phyloP scores from a whole-genome alignment of 495 filamentous ascomycete species.

The Choiromyces venosus region DNA sequence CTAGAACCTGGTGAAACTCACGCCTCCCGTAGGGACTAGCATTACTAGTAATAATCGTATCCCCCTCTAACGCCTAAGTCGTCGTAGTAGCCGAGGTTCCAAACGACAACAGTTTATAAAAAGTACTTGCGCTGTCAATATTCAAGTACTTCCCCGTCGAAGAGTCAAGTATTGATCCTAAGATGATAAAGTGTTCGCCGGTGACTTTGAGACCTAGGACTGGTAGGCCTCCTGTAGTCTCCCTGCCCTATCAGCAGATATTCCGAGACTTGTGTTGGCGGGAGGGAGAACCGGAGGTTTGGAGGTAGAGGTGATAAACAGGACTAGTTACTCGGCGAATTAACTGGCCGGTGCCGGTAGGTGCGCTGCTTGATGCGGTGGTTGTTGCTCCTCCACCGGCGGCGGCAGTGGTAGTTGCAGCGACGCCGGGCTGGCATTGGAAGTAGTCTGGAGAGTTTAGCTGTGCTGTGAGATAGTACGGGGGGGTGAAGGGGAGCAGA shows the following conservation, averaged over 20 bases:
- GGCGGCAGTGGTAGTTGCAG: neutral
- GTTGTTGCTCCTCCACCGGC: too few species aligned
- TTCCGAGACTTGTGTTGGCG: too few species aligned
- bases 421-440: slow-evolving; percentile 20
- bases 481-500: slow-evolving; percentile 5
- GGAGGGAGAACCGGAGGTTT: slow-evolving; percentile 19
- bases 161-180: slow-evolving; percentile 48
- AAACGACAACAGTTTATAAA: slow-evolving; percentile 50
- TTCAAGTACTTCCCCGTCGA: slow-evolving; percentile 49
- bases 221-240: slow-evolving; percentile 37
- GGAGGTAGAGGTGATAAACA: slow-evolving; percentile 25
- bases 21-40: slow-evolving; percentile 48
- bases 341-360: slow-evolving; percentile 20
- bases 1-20: slow-evolving; percentile 24
- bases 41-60: slow-evolving; percentile 50
- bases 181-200: slow-evolving; percentile 49
- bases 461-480: neutral
- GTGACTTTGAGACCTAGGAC: slow-evolving; percentile 49
- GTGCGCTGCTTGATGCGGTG: neutral
- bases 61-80: slow-evolving; percentile 51
- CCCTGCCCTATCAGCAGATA: too few species aligned
- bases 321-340: slow-evolving; percentile 35
- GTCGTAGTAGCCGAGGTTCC: slow-evolving; percentile 43
- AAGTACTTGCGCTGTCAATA: slow-evolving; percentile 45
- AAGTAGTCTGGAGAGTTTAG: slow-evolving; percentile 27